A percentile compares a stretch with the other conserved stretches of the same genome.
These are phyloP conservation scores for Xerocomus brunneocitrinus DNA, from an alignment of 768 basidiomycete genomes.

Conservation along the genomic window DNA sequence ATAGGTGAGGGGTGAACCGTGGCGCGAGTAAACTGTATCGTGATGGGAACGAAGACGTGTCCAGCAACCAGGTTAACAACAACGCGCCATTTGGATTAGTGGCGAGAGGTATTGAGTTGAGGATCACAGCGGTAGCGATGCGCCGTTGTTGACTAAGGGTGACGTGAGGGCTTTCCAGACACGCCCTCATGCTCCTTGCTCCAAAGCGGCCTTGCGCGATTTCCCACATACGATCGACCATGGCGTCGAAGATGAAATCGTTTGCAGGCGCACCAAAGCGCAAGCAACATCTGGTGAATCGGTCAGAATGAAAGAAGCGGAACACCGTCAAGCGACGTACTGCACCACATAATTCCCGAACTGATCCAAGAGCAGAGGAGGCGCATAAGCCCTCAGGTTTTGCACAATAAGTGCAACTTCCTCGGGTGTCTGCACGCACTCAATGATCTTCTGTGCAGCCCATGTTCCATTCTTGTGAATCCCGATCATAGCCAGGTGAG, in stretches of 20 bases:
- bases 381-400: constrained; percentile 86
- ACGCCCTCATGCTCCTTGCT: constrained; percentile 95
- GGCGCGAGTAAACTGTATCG: constrained; percentile 92
- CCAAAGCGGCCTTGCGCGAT: constrained; percentile 97
- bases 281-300: constrained; percentile 68
- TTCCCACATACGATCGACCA: constrained; percentile 98
- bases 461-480: constrained; percentile 99
- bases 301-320: constrained; percentile 1
- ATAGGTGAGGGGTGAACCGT: constrained; percentile 93
- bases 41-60: constrained; percentile 92
- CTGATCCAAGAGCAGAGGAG: constrained; percentile 90
- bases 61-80: constrained; percentile 93
- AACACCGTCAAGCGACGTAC: constrained; percentile 42
- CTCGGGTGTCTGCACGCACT: constrained; percentile 84
- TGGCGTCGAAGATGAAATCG: constrained; percentile 96
- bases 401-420: constrained; percentile 82
- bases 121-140: constrained; percentile 87
- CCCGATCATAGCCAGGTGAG: constrained; percentile 94
- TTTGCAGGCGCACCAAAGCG: constrained; percentile 87
- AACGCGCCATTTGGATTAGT: constrained; percentile 98
- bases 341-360: constrained; percentile 93
- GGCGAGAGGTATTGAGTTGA: constrained; percentile 96
- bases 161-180: constrained; percentile 87
- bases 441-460: constrained; percentile 99
- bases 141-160: constrained; percentile 90